These are phyloP conservation scores for Cladosporium velox DNA, from an alignment of 2,329 filamentous ascomycete genomes.

Conservation along the genomic window DNA sequence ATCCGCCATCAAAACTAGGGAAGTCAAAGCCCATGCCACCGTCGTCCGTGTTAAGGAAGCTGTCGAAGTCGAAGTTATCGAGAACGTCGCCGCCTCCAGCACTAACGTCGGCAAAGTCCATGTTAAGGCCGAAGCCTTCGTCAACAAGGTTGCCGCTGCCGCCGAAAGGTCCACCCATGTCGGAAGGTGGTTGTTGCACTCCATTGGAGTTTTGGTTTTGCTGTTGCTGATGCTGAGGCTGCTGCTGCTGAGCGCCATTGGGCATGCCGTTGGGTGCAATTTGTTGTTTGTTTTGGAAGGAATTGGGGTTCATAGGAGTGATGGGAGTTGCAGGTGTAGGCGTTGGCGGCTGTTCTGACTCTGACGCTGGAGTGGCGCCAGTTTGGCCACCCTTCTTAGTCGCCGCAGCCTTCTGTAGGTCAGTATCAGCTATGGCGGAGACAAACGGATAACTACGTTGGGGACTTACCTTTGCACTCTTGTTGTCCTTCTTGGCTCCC, in stretches of 20 bases:
- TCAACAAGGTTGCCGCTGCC: conserved; percentile 43
- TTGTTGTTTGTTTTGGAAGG: conserved; percentile 41
- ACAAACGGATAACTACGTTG: conserved; percentile 22
- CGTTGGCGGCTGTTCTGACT: conserved; percentile 49
- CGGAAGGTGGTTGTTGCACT: conserved; percentile 26
- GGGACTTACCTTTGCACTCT: conserved; percentile 45
- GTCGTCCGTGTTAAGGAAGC: conserved; percentile 57
- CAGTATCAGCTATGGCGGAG: conserved; percentile 17
- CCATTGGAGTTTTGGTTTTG: conserved; percentile 27
- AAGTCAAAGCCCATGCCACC: conserved; percentile 39
- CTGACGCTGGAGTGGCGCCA: conserved; percentile 44
- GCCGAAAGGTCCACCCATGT: conserved; percentile 38
- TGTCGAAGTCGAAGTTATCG: conserved; percentile 68
- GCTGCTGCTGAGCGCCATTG: conserved; percentile 28
- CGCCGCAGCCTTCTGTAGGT: conserved; percentile 37
- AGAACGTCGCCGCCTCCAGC: conserved; percentile 62
- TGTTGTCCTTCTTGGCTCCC: conserved; percentile 71
- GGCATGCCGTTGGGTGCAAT: conserved; percentile 35
- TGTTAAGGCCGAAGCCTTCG: conserved; percentile 39
- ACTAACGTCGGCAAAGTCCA: conserved; percentile 45
- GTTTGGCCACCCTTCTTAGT: conserved; percentile 33
- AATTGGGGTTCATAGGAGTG: conserved; percentile 46
- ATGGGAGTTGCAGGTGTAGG: conserved; percentile 53
- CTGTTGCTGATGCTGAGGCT: conserved; percentile 34
- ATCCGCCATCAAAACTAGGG: conserved; percentile 13